Conservation (phyloP, 1,284 basidiomycete species). For the Marasmius tenuissimus region DNA sequence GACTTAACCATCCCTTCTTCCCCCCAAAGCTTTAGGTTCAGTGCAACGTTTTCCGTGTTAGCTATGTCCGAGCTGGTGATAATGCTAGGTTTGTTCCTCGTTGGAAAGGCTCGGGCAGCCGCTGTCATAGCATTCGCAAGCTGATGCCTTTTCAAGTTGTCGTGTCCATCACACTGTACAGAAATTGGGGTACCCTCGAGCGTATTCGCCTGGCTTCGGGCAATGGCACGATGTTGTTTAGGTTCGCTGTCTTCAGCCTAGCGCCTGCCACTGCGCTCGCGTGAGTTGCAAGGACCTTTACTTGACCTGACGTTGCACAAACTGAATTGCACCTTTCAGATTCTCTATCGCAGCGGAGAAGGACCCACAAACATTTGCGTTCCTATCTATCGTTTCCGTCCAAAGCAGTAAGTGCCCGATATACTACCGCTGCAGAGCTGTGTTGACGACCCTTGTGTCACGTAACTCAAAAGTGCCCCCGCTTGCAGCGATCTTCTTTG, state of each 20-base stretch:
- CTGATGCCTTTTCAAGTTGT: background rate
- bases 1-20: background rate
- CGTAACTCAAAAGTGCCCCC: background rate
- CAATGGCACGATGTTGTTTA: background rate
- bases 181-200: background rate
- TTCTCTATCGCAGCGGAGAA: background rate
- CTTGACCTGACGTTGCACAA: too few species aligned
- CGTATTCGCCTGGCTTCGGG: background rate
- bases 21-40: background rate
- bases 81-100: background rate
- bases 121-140: too few species aligned
- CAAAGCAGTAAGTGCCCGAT: background rate
- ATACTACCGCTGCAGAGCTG: background rate
- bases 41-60: background rate
- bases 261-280: background rate
- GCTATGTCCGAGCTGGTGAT: background rate
- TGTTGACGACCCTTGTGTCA: background rate
- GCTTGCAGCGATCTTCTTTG: background rate
- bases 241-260: background rate
- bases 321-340: background rate
- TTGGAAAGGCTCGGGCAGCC: too few species aligned
- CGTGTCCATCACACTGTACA: background rate
- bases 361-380: background rate
- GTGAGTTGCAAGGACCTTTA: background rate
- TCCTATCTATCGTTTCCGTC: background rate